Evolutionary conservation across 306 rosid species (phyloP).

Genomic region (Pueraria montana): DNA sequence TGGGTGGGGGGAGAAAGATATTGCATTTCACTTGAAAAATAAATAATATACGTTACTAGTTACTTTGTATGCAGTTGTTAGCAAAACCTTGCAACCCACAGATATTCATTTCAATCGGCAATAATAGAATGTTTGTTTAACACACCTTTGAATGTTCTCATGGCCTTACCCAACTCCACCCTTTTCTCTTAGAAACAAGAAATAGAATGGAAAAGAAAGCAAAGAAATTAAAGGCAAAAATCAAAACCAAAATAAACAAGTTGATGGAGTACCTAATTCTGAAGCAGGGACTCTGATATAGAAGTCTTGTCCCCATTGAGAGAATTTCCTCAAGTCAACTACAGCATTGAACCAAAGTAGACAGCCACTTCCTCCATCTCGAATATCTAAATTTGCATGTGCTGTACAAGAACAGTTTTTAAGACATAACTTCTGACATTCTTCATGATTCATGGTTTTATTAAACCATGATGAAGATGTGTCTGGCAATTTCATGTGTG

Average conservation of each 20-base stretch:
- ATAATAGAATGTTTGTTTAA: neutral
- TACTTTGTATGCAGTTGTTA: neutral
- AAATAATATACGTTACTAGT: neutral
- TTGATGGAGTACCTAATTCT: neutral
- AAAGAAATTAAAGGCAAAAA: neutral
- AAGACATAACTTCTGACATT: conserved; percentile 36
- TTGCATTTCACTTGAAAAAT: neutral
- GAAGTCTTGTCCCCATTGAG: conserved; percentile 25
- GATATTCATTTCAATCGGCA: too few relatives aligned
- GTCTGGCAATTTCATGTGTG: conserved; percentile 42
- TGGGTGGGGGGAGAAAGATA: neutral
- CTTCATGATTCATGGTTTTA: conserved; percentile 6
- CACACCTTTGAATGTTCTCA: neutral
- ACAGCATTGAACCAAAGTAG: conserved; percentile 44
- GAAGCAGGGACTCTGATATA: conserved; percentile 16
- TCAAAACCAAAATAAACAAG: neutral
- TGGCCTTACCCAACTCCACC: neutral
- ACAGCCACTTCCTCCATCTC: conserved; percentile 46
- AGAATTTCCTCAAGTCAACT: conserved; percentile 34
- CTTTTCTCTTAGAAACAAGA: neutral
- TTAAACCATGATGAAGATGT: conserved; percentile 44
- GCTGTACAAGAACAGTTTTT: conserved; percentile 46
- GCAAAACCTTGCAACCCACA: neutral
- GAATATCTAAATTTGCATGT: conserved; percentile 27
- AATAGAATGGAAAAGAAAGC: neutral